Evolutionary conservation across 2,329 filamentous ascomycete species (phyloP), one percentile per base, ranked within the genome.

Genomic region (Talaromyces islandicus): DNA sequence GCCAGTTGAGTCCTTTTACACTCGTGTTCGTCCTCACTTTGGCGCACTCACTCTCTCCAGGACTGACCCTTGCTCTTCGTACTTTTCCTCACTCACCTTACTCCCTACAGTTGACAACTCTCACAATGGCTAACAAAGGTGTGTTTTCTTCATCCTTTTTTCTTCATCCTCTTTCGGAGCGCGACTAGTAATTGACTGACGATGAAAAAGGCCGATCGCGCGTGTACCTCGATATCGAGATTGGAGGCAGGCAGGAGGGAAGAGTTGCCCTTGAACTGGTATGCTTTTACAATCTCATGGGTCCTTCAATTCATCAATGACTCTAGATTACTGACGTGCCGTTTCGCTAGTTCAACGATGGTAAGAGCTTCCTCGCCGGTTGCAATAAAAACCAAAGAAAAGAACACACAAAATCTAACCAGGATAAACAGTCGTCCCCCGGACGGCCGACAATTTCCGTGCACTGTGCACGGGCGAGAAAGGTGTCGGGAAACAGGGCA

Each of bases 391-490:
- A 30, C 1, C 2, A 30, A 10, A 30, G 9, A 38, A n/a, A n/a
- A 38, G 17, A 35, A 38, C 14, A 38, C 63, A n/a, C n/a, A n/a
- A 88, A 21, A 86, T 78, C 25, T 57, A 14, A 41, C 75, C 80
- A 80, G 85, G 48, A 52, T 52, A 21, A 66, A 25, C 59, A 81
- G 82, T 95, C 63, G 92, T 96, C 21, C 93, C 93, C 71, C 96
- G 95, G 81, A 97, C 93, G 5, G 91, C 89, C 65, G 92, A 97
- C 70, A 97, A 97, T 83, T 97, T 97, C 83, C 91, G 92, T 70
- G 86, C 88, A 58, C 86, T 97, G 63, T 97, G 92, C 81, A 96
- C 93, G 0, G 93, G 93, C 67, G 93, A 97, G 81, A 97, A 96
- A 80, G 93, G 93, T 63, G 68, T 83, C 25, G 90, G 91, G 66